Evolutionary conservation across 108 stramenopile species (phyloP).

Genomic region (Nitzschia putrida): DNA sequence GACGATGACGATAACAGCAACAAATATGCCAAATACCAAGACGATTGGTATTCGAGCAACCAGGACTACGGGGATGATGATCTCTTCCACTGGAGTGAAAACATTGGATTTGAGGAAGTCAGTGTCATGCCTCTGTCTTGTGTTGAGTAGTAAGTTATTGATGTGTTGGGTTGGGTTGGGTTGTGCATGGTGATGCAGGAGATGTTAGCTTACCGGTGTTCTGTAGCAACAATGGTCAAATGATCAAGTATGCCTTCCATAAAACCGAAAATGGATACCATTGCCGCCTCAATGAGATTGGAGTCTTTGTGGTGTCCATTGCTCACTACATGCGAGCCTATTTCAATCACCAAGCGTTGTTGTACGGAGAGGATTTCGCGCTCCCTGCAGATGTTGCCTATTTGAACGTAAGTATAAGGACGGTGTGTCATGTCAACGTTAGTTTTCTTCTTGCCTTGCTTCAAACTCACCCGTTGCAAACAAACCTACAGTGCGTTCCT

Average conservation of each 20-base stretch:
- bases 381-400: constrained; percentile 81
- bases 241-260: constrained; percentile 87
- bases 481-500: constrained; percentile 52
- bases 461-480: neutral
- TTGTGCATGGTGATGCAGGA: neutral
- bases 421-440: no score
- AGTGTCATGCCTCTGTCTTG: constrained; percentile 82
- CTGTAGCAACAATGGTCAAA: constrained; percentile 82
- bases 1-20: constrained; percentile 8
- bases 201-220: neutral
- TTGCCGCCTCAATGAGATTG: constrained; percentile 74
- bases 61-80: constrained; percentile 42
- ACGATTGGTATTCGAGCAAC: constrained; percentile 16
- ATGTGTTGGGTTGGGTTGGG: neutral
- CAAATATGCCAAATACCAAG: constrained; percentile 22
- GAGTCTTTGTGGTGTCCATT: constrained; percentile 87
- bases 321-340: constrained; percentile 90
- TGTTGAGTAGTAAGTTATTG: constrained; percentile 81
- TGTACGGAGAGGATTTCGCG: constrained; percentile 64
- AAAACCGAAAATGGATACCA: constrained; percentile 66
- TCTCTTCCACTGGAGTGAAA: constrained; percentile 36
- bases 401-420: constrained; percentile 54
- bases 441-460: neutral
- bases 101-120: constrained; percentile 71
- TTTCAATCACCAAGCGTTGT: constrained; percentile 82